Evolutionary conservation across 1,284 basidiomycete genomes (phyloP), one percentile per base, ranked within the genome.

Genomic region (Peniophora sp.): DNA sequence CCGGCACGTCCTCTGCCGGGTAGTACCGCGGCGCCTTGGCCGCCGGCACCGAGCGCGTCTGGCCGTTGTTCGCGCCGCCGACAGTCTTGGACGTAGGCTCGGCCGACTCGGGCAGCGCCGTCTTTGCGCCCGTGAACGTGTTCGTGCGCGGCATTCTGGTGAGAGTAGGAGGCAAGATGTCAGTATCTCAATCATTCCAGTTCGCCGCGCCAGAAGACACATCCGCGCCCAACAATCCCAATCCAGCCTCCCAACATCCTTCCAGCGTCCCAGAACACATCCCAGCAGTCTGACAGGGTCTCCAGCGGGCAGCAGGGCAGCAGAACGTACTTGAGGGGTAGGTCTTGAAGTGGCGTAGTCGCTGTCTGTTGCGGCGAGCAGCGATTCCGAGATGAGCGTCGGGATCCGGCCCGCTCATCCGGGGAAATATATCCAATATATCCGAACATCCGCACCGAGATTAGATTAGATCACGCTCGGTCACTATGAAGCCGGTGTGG

Each of bases 1-100:
- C 76, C 62, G 80, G 85, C 56, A 95, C 86, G 68, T 98, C 96
- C 71, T 99, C 96, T 58, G 93, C 90, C 52, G 96, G 94, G 80
- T 98, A 99, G 85, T 88, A 97, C 66, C 92, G 91, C 52, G 91
- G 79, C 48, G 93, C 94, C 76, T 97, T 97, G 58, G 75, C 64
- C 44, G 85, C 85, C 62, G 95, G 88, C 64, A 94, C 81, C 55
- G 88, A 72, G 70, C 96, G 92, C 67, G 86, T 90, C 65, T 81
- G 78, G 60, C 92, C 91, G 73, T 98, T 98, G 78, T 92, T 95
- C 64, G 83, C 88, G 60, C 94, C 94, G 58, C 88, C 86, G 60
- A 97, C 76, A 58, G 78, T 70, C 68, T 92, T 91, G 79, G 96
- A 92, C 68, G 85, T 83, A 67, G 75, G 73, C 50, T 75, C 74